Base-by-base conservation (phyloP, 768 basidiomycete species). In the Botryobasidium botryosum region DNA sequence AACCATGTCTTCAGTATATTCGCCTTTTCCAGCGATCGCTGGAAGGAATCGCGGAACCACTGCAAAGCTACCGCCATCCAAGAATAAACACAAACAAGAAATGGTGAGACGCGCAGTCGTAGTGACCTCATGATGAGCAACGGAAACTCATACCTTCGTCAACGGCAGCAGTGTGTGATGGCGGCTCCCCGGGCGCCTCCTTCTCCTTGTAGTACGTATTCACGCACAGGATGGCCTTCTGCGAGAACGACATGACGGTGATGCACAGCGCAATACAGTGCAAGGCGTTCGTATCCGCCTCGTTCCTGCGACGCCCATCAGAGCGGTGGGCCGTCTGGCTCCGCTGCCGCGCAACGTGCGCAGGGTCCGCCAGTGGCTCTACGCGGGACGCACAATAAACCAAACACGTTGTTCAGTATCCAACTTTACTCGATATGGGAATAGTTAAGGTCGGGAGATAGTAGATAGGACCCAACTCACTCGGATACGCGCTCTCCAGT, bases 41-140 rank as follows among this genome's bases (percentile, higher is more conserved):
- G 75, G 59, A 94, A 99, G 51, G 88, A 80, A 10, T 79, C 77
- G 56, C 82, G 84, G 64, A 94, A 90, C 91, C 90, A 99, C 43
- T 74, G 62, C 29, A 85, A 63, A 5, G 84, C 84, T 86, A 53
- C 18, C 21, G 21, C 17, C 4, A 40, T 25, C 23, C 43, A 29
- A 43, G 12, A n/a, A 40, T 1, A 27, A n/a, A n/a, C n/a, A n/a
- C n/a, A n/a, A n/a, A n/a, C n/a, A n/a, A n/a, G n/a, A n/a, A n/a
- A n/a, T n/a, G n/a, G n/a, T n/a, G n/a, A n/a, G n/a, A n/a, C n/a
- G n/a, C n/a, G n/a, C n/a, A n/a, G n/a, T n/a, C n/a, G n/a, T n/a
- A 46, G 50, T 12, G 36, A 44, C 35, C 41, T 43, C 32, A 20
- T 8, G 3, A n/a, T 43, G 12, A 38, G 31, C 20, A 17, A 8